phyloP scores from a whole-genome alignment of 2,329 filamentous ascomycete species.

The Ascochyta lentis region DNA sequence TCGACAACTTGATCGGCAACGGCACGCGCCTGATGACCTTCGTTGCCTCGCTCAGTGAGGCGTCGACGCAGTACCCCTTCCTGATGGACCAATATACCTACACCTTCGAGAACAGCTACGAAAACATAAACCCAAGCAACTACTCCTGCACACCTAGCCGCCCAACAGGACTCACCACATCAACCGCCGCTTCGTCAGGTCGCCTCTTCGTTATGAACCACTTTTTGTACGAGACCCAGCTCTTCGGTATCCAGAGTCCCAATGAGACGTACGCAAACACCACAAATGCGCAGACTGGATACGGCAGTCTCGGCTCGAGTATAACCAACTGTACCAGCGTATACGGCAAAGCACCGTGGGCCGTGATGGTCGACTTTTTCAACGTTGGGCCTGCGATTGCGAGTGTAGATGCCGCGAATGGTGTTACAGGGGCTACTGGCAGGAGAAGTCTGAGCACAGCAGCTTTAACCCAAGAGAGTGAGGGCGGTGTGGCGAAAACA shows the following conservation, averaged over 20 bases:
- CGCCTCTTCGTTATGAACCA: conserved; percentile 80
- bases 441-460: conserved; percentile 33
- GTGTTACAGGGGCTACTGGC: conserved; percentile 48
- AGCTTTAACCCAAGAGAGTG: conserved; percentile 22
- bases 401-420: conserved; percentile 75
- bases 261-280: conserved; percentile 61
- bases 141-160: conserved; percentile 78
- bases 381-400: conserved; percentile 73
- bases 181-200: conserved; percentile 60
- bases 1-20: conserved; percentile 70
- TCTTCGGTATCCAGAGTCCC: conserved; percentile 49
- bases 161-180: conserved; percentile 60
- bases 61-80: conserved; percentile 57
- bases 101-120: conserved; percentile 76
- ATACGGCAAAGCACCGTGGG: conserved; percentile 72
- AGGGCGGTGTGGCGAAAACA: conserved; percentile 22
- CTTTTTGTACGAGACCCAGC: conserved; percentile 69
- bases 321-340: conserved; percentile 55
- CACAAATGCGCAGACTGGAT: conserved; percentile 70
- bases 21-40: conserved; percentile 73
- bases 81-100: conserved; percentile 69
- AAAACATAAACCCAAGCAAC: conserved; percentile 65
- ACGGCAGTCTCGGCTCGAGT: conserved; percentile 58
- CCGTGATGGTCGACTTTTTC: conserved; percentile 81
- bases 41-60: conserved; percentile 59